A percentile compares a stretch with the other conserved stretches of the same genome.
These are phyloP conservation scores for Crithidia mellificae DNA, from an alignment of 208 protist genomes.

Conservation along the genomic window DNA sequence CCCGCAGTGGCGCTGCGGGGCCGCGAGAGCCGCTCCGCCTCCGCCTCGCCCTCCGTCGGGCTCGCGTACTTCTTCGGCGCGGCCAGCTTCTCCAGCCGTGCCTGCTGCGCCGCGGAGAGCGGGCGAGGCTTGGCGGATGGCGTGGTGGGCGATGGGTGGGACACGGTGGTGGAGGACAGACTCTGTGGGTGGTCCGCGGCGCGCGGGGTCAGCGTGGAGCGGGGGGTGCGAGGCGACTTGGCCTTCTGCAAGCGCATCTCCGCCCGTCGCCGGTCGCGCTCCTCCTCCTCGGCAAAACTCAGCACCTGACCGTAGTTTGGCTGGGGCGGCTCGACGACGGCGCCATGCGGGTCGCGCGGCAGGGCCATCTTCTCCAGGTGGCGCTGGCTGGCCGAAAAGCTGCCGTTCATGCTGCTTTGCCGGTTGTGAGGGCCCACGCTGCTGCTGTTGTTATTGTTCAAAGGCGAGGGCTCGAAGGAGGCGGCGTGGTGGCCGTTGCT, in stretches of 20 bases:
- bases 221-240: conserved; percentile 6
- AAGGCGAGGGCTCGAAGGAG: not conserved
- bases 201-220: conserved; percentile 6
- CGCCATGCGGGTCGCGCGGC: conserved; percentile 22
- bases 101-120: conserved; percentile 12
- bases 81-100: conserved; percentile 25
- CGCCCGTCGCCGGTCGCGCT: conserved; percentile 21
- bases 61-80: conserved; percentile 16
- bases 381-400: conserved; percentile 11
- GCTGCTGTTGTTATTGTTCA: conserved; percentile 1
- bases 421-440: not conserved
- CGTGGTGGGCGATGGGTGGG: not conserved
- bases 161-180: conserved; percentile 2
- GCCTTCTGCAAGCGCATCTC: conserved; percentile 12
- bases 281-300: conserved; percentile 64
- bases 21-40: not conserved
- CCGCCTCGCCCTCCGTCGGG: not conserved
- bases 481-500: not conserved
- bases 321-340: conserved; percentile 6
- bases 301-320: conserved; percentile 73
- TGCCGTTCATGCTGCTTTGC: not conserved
- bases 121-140: conserved; percentile 4
- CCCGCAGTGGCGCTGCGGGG: no score
- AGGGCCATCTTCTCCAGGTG: conserved; percentile 33
- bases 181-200: not conserved